Evolutionary conservation across 306 rosid species (phyloP).

Genomic region (Pyrus bretschneideri): DNA sequence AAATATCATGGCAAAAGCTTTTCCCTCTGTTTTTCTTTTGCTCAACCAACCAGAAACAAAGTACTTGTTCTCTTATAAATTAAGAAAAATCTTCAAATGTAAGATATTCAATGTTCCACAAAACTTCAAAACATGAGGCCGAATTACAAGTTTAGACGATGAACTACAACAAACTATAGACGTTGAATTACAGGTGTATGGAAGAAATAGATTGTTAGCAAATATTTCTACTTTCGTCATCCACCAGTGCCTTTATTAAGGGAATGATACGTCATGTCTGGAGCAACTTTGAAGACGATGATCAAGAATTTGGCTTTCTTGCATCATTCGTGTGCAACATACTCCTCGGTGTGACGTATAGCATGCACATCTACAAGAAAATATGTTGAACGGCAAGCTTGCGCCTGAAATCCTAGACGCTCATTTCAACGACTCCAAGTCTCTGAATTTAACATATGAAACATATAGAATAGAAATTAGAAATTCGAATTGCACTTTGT

Average conservation of each 20-base stretch:
- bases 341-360: neutral
- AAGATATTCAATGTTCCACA: neutral
- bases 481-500: neutral
- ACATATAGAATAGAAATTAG: neutral
- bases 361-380: neutral
- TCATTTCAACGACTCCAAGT: neutral
- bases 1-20: too few species aligned
- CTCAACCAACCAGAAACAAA: too few species aligned
- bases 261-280: neutral
- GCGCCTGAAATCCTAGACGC: neutral
- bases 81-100: neutral
- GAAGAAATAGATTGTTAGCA: neutral
- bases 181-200: neutral
- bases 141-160: neutral
- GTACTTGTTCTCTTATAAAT: neutral
- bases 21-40: too few species aligned
- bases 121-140: neutral
- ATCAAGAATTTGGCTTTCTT: neutral
- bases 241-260: neutral
- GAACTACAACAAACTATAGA: neutral
- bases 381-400: neutral
- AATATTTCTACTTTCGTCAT: neutral
- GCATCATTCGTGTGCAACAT: neutral
- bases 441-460: neutral
- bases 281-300: neutral